Conservation (phyloP, 2,329 filamentous ascomycete species). For the Fusarium sp. region DNA sequence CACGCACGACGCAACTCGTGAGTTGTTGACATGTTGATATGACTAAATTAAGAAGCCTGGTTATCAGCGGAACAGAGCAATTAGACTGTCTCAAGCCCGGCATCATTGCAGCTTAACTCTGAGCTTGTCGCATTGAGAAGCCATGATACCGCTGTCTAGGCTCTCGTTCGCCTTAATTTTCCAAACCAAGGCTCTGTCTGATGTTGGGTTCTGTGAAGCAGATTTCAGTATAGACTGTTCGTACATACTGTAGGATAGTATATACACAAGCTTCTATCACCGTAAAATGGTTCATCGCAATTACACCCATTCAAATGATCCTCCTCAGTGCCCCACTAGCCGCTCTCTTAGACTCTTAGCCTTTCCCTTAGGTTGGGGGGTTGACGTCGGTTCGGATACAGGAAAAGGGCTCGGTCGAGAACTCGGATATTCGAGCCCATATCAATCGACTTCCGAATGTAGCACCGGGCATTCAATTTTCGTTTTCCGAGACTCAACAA, state of each 20-base stretch:
- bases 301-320: slow-evolving; percentile 1
- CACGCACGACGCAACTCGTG: not conserved
- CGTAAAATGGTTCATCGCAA: not conserved
- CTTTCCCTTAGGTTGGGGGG: slow-evolving; percentile 8
- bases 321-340: slow-evolving; percentile 8
- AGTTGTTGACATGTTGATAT: slow-evolving; percentile 15
- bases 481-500: not conserved
- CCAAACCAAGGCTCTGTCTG: not conserved
- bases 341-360: not conserved
- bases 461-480: slow-evolving; percentile 12
- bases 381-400: slow-evolving; percentile 25
- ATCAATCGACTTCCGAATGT: slow-evolving; percentile 5
- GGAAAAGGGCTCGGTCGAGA: slow-evolving; percentile 17
- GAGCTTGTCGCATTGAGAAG: not conserved
- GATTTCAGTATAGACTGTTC: not conserved
- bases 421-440: slow-evolving; percentile 30
- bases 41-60: slow-evolving; percentile 13
- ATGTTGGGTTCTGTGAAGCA: not conserved
- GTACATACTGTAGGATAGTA: not conserved
- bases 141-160: not conserved
- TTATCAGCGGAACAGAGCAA: not conserved
- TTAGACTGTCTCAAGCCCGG: not conserved
- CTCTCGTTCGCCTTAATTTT: not conserved
- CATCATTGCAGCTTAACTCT: not conserved
- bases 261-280: not conserved